phyloP scores from a whole-genome alignment of 1,284 basidiomycete genomes.

The Schizopora paradoxa region DNA sequence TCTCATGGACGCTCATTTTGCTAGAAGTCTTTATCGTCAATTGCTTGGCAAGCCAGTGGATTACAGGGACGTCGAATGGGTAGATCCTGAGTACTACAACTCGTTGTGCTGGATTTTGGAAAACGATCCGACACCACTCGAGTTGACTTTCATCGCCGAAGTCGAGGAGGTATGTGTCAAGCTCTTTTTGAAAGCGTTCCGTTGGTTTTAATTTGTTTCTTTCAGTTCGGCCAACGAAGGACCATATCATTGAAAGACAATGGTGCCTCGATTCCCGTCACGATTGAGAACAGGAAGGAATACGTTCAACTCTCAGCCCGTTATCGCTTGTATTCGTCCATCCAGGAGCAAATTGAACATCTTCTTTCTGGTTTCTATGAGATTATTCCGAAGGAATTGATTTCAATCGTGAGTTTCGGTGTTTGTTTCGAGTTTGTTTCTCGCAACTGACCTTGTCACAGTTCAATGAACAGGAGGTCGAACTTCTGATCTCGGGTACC shows the following conservation, averaged over 20 bases:
- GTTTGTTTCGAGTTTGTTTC: constrained; percentile 5
- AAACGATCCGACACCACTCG: constrained; percentile 81
- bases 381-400: constrained; percentile 84
- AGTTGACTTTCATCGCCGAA: constrained; percentile 87
- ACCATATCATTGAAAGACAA: constrained; percentile 82
- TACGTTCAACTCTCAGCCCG: constrained; percentile 91
- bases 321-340: constrained; percentile 90
- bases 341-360: constrained; percentile 94
- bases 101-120: constrained; percentile 89
- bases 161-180: constrained; percentile 72
- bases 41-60: constrained; percentile 89
- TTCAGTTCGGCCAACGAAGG: constrained; percentile 83
- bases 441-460: constrained; percentile 32
- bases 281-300: constrained; percentile 94
- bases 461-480: constrained; percentile 98
- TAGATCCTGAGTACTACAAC: constrained; percentile 96
- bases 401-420: constrained; percentile 58
- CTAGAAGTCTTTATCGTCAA: constrained; percentile 90
- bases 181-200: constrained; percentile 7
- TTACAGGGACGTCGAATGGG: constrained; percentile 91
- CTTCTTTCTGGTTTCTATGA: constrained; percentile 94
- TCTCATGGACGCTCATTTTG: constrained; percentile 96
- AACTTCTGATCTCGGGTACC: constrained; percentile 94
- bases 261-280: constrained; percentile 80
- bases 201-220: constrained; percentile 4